Base-by-base conservation (phyloP, 805 yeast species). In the Monosporozyma solicola region DNA sequence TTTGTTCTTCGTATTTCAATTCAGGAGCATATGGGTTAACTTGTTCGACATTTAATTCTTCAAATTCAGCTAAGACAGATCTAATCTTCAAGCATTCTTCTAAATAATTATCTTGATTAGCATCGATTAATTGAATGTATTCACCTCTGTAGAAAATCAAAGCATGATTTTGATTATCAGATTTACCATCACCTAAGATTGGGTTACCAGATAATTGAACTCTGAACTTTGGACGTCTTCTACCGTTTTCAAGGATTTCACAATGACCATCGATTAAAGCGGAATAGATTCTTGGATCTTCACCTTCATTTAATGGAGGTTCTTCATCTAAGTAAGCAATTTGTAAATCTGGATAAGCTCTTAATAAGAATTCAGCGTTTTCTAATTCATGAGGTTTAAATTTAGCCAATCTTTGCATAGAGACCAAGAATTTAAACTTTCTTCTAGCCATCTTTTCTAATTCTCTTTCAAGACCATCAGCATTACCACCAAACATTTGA, bases 401-500 rank as follows among this genome's bases (percentile, higher is more conserved):
- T 59, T 80, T 76, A 49, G 84, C 77, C 65, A 84, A 79, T 72
- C 91, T 79, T 75, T 88, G 96, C 95, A 88, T 87, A 29, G 95
- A 84, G 54, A 87, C 90, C 59, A 87, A 75, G 59, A 87, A 79
- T 64, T 82, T 81, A 74, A 88, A 88, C 69, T 88, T 88, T 69
- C 95, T 79, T 72, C 84, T 77, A 13, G 95, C 90, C 87, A 87
- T 84, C 63, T 80, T 82, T 73, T 92, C 97, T 60, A 92, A 82
- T 71, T 95, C 98, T 72, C 90, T 82, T 76, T 94, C 98, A 53
- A 82, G 79, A 63, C 96, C 95, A 74, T 92, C 98, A 55, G 97
- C 95, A 70, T 92, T 95, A 63, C 98, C 98, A 62, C 97, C 98
- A 69, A 91, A 92, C 90, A 91, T 89, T 77, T 94, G 97, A 56